phyloP scores from a whole-genome alignment of 495 filamentous ascomycete genomes.

The Xylona heveae region DNA sequence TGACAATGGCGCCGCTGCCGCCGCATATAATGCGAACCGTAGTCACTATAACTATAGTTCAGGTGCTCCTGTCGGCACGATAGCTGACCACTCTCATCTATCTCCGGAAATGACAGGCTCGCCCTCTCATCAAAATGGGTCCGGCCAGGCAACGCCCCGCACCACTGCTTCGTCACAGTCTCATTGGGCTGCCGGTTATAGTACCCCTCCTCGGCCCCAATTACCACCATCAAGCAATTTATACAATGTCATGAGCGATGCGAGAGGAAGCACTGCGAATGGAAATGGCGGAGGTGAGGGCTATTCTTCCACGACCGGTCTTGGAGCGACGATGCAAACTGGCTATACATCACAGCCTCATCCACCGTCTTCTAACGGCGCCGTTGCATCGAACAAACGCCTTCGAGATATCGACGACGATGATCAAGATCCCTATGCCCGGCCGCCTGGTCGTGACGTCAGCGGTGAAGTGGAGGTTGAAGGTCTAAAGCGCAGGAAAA shows the following conservation, averaged over 20 bases:
- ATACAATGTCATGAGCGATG: slow-evolving; percentile 74
- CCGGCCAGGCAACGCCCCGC: slow-evolving; percentile 73
- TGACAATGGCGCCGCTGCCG: slow-evolving; percentile 20
- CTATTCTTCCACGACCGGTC: slow-evolving; percentile 40
- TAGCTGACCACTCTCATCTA: slow-evolving; percentile 60
- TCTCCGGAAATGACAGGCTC: slow-evolving; percentile 74
- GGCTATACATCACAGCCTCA: slow-evolving; percentile 30
- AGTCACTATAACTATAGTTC: slow-evolving; percentile 55
- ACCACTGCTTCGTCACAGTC: slow-evolving; percentile 42
- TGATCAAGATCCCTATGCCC: slow-evolving; percentile 45
- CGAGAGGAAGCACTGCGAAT: slow-evolving; percentile 44
- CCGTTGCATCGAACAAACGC: slow-evolving; percentile 48
- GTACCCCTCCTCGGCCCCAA: slow-evolving; percentile 52
- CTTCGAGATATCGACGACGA: slow-evolving; percentile 54
- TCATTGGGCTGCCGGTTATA: slow-evolving; percentile 62
- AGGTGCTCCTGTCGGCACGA: slow-evolving; percentile 36
- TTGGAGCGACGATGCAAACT: slow-evolving; percentile 32
- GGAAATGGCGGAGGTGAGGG: slow-evolving; percentile 39
- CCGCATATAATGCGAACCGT: slow-evolving; percentile 44
- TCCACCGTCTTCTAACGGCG: slow-evolving; percentile 45
- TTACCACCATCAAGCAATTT: slow-evolving; percentile 53
- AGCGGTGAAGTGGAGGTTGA: slow-evolving; percentile 23
- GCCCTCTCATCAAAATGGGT: slow-evolving; percentile 63
- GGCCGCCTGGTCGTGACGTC: slow-evolving; percentile 37
- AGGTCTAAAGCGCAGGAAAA: slow-evolving; percentile 69